Conservation (phyloP, 768 basidiomycete genomes). For the Boletus speciosus region DNA sequence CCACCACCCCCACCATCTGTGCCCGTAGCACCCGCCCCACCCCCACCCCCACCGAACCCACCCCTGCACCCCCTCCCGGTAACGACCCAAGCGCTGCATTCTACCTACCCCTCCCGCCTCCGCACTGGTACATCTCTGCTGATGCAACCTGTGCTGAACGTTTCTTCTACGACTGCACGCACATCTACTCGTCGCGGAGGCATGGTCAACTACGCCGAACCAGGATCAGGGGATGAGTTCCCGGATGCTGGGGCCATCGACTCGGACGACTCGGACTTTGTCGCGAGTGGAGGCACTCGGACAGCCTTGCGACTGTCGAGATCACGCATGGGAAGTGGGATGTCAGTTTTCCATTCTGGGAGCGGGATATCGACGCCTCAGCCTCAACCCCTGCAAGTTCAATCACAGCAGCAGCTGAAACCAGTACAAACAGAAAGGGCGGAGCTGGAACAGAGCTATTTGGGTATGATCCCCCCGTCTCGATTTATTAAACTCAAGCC, state of each 20-base stretch:
- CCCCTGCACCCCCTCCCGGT: conserved; percentile 58
- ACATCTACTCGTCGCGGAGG: conserved; percentile 57
- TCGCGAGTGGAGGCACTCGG: conserved; percentile 61
- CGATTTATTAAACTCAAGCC: conserved; percentile 65
- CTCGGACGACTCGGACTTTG: conserved; percentile 80
- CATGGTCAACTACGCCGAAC: conserved; percentile 84
- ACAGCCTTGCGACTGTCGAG: conserved; percentile 51
- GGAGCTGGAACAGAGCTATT: conserved; percentile 83
- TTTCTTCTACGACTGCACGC: conserved; percentile 40
- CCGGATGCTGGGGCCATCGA: conserved; percentile 80
- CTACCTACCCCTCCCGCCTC: conserved; percentile 86
- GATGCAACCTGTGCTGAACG: conserved; percentile 76
- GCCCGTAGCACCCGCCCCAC: conserved; percentile 19
- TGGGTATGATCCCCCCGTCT: conserved; percentile 81
- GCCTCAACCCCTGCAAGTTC: conserved; percentile 20
- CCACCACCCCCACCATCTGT: conserved; percentile 34
- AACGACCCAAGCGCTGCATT: conserved; percentile 64
- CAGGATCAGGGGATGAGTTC: conserved; percentile 77
- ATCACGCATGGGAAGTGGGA: conserved; percentile 43
- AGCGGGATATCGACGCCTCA: conserved; percentile 41
- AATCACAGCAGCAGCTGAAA: conserved; percentile 18
- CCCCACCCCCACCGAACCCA: conserved; percentile 42
- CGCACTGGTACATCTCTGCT: conserved; percentile 87
- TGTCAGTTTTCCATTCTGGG: conserved; percentile 53
- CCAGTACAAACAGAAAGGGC: conserved; percentile 41